Conservation (phyloP, 2,329 filamentous ascomycete genomes). For the Ceratocystis cacaofunesta region DNA sequence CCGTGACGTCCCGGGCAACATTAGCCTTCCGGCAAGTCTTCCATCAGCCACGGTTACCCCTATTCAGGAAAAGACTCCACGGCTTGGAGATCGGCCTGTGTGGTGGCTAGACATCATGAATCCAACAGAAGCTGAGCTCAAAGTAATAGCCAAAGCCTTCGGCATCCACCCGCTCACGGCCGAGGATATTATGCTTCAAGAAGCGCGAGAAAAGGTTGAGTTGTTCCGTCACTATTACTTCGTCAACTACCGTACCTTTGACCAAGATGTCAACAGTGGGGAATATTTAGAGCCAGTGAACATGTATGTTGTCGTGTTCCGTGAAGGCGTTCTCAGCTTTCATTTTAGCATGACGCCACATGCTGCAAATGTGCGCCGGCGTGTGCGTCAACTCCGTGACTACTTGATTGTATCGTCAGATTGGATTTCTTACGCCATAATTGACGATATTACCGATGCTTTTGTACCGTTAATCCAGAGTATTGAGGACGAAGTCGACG, state of each 20-base stretch:
- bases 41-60: constrained; percentile 16
- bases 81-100: constrained; percentile 69
- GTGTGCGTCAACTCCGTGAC: constrained; percentile 85
- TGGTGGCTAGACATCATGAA: constrained; percentile 93
- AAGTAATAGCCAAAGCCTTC: constrained; percentile 78
- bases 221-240: constrained; percentile 97
- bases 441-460: constrained; percentile 95
- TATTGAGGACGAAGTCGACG: constrained; percentile 92
- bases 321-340: constrained; percentile 88
- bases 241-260: constrained; percentile 94
- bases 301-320: constrained; percentile 94
- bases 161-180: constrained; percentile 90
- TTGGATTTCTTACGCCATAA: constrained; percentile 97
- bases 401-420: constrained; percentile 86
- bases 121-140: constrained; percentile 92
- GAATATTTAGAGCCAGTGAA: constrained; percentile 91
- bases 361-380: constrained; percentile 83
- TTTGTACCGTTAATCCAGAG: constrained; percentile 83
- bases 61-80: constrained; percentile 31
- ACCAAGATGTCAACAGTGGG: constrained; percentile 79
- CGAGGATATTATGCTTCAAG: constrained; percentile 94
- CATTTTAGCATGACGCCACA: constrained; percentile 95
- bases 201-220: constrained; percentile 95
- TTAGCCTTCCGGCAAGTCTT: not conserved
- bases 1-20: not conserved